Evolutionary conservation across 1,139 yeast genomes (phyloP), one percentile per base, ranked within the genome.

Genomic region (Kodamaea arcana): DNA sequence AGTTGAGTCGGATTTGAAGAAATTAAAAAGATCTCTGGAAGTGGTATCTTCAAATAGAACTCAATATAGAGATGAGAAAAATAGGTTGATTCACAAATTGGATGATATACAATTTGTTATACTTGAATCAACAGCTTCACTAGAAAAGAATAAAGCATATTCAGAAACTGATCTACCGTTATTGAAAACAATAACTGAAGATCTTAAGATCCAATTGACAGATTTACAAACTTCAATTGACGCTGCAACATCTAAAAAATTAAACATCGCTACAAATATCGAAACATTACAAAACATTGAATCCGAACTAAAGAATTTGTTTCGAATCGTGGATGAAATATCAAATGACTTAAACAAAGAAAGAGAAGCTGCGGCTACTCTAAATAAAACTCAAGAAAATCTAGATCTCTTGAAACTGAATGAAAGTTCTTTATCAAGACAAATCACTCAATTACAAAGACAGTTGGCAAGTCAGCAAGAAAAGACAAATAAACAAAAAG

Each of bases 11-110:
- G 81, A 83, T 45, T 64, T 87, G 44, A 74, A 80, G 45, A 69
- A 71, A 42, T 64, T 86, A 43, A 83, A 83, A 43, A 69, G 65
- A 33, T 57, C 72, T 2, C 95, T 85, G 51, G 88, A 83, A 46
- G 59, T 67, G 15, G 60, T 84, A 32, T 72, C 83, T 0, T 58
- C 66, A n/a, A 88, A 83, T 45, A 87, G 84, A 51, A 67, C 72
- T 21, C 73, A 70, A 32, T 84, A 85, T 56, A 83, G 79, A 52
- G 62, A 68, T 17, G 81, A 80, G 39, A 86, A 85, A 50, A 62
- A 66, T 14, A 60, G 74, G 26, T 55, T 84, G 35, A 69, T 81
- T 21, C 72, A 73, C 31, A 73, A 76, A 41, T 53, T 76, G 3
- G 80, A 79, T 42, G 81, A 78, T 46, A 69, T 69, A 33, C 72